Conservation (phyloP, 176 grass and related monocot species). For the Cymbopogon citratus region DNA sequence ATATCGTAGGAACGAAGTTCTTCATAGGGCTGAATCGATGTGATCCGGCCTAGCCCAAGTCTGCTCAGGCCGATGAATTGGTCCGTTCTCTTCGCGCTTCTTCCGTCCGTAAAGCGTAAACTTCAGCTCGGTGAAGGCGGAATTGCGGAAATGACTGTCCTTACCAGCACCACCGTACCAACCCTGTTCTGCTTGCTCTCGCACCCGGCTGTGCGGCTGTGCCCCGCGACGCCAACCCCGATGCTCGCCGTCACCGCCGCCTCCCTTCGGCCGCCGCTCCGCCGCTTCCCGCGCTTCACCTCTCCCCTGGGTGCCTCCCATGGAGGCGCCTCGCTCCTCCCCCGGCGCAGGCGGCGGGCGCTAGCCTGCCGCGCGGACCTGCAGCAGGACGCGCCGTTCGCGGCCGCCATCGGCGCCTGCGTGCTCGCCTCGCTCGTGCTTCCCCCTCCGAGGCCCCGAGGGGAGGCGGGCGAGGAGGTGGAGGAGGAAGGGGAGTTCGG, state of each 20-base stretch:
- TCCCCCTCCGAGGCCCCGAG: too few species aligned
- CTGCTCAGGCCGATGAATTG: neutral
- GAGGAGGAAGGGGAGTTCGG: too few species aligned
- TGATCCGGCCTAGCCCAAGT: neutral
- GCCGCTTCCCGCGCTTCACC: neutral
- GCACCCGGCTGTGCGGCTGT: neutral
- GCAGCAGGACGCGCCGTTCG: too few species aligned
- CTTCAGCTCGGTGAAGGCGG: neutral
- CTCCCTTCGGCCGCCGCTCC: conserved; percentile 3
- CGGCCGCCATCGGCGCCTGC: too few species aligned
- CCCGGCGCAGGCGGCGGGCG: too few species aligned
- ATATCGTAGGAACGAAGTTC: too few species aligned
- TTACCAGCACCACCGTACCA: neutral
- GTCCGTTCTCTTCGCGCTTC: neutral
- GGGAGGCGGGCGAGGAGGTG: too few species aligned
- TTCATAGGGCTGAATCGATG: too few species aligned
- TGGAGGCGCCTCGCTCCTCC: too few species aligned
- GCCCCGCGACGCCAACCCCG: neutral
- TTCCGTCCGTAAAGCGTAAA: neutral
- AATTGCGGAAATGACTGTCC: neutral
- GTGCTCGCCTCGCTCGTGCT: too few species aligned
- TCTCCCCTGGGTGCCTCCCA: neutral
- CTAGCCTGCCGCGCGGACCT: too few species aligned
- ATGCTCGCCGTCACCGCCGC: conserved; percentile 35
- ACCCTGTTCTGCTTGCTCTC: conserved; percentile 16